A percentile compares a stretch with the other conserved stretches of the same genome.
These are phyloP conservation scores for Neopestalotiopsis sp. DNA, from an alignment of 2,329 filamentous ascomycete species.

Conservation along the genomic window DNA sequence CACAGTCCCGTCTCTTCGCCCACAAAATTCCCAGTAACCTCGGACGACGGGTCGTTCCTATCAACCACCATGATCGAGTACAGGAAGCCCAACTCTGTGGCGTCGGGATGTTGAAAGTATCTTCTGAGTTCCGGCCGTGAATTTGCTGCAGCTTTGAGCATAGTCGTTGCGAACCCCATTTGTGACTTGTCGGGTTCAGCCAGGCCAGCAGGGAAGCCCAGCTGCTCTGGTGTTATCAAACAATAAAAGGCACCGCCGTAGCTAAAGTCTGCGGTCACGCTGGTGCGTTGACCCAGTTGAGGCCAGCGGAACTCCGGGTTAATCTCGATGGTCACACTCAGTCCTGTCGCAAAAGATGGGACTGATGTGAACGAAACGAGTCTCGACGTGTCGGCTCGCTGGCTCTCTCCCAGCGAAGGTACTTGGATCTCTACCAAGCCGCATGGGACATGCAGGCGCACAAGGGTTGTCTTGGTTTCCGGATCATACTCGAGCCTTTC, in stretches of 20 bases:
- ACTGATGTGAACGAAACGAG: slow-evolving; percentile 5
- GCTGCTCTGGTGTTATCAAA: neutral
- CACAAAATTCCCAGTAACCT: neutral
- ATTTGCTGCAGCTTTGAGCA: slow-evolving; percentile 5
- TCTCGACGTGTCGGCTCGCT: neutral
- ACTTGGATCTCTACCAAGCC: neutral
- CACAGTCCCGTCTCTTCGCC: neutral
- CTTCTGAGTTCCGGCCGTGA: neutral
- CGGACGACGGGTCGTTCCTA: neutral
- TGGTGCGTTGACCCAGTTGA: neutral
- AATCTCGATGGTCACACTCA: neutral
- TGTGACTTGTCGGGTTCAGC: neutral
- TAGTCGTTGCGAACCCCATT: neutral
- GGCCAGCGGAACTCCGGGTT: neutral
- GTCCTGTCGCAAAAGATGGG: neutral
- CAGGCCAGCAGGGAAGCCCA: neutral
- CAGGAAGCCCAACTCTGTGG: neutral
- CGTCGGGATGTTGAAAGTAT: neutral
- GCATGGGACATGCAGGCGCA: slow-evolving; percentile 1
- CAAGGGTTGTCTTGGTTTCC: neutral
- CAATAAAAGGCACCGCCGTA: slow-evolving; percentile 5
- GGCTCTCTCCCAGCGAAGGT: neutral
- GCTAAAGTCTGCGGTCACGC: neutral
- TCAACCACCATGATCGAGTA: slow-evolving; percentile 8
- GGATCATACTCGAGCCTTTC: neutral